Evolutionary conservation across 768 basidiomycete genomes (phyloP).

Genomic region (Leccinum uliginosum): DNA sequence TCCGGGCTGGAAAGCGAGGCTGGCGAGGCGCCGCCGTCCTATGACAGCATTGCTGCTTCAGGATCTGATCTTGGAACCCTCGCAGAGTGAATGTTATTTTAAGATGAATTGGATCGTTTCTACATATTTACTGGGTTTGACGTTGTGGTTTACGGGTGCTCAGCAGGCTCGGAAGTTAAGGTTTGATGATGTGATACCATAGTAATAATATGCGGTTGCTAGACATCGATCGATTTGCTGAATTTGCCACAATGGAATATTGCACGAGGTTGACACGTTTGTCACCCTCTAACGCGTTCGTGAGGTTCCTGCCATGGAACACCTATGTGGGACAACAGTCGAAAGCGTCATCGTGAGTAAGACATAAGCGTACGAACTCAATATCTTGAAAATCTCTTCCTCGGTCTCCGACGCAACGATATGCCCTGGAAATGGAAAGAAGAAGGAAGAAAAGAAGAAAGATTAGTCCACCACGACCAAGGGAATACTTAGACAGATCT

Average conservation of each 20-base stretch:
- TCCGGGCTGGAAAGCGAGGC: conserved; percentile 80
- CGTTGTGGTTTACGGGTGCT: background rate
- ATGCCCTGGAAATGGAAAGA: conserved; percentile 38
- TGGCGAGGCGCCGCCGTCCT: conserved; percentile 80
- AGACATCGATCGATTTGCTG: background rate
- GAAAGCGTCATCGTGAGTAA: background rate
- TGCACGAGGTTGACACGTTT: no score
- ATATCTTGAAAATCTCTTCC: conserved; percentile 75
- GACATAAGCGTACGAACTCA: conserved; percentile 38
- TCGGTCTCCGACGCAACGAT: conserved; percentile 82
- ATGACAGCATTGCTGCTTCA: conserved; percentile 24
- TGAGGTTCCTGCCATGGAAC: conserved; percentile 84
- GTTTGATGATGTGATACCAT: background rate
- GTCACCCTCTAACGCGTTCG: conserved; percentile 52
- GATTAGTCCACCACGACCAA: background rate
- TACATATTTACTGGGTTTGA: background rate
- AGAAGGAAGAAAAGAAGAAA: background rate
- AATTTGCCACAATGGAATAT: background rate
- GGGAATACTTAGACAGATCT: background rate
- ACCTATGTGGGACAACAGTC: conserved; percentile 27
- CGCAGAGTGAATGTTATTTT: background rate
- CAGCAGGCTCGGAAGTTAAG: no score
- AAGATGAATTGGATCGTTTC: background rate
- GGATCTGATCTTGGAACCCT: background rate
- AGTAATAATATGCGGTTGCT: background rate